Base-by-base conservation (phyloP, 1,284 basidiomycete genomes). In the Tilletia caries region DNA sequence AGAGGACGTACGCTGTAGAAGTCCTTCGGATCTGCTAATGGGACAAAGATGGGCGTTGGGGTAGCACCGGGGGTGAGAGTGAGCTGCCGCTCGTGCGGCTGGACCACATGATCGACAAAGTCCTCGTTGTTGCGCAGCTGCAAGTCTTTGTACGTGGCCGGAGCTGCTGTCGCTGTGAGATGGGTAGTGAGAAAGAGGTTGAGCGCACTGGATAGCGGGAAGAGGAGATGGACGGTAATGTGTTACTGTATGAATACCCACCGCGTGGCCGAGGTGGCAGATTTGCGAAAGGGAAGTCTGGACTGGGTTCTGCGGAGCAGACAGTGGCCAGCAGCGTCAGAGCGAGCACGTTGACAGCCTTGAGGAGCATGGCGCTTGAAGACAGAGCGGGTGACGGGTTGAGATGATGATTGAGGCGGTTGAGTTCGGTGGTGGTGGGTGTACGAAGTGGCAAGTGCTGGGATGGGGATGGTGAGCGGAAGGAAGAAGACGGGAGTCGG, bases 31-130 rank as follows among this genome's bases (percentile, higher is more conserved):
- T 62, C 58, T 33, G 58, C 58, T 10, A 34, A 23, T 4, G 58
- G 58, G 32, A 62, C 33, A 32, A 33, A 62, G 58, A 62, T 62
- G 5, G 58, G 58, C 15, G 58, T 62, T 20, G 58, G 58, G 6
- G 27, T 8, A 37, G 58, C 58, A 12, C 58, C 58, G 58, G 58
- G 25, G 2, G 58, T 62, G 32, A 62, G 58, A 15, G 58, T 62
- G 29, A 62, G 29, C 58, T 62, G 58, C 33, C 58, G 58, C 33
- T 33, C 58, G 18, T 62, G 8, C 15, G 33, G 18, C 32, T 29
- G 25, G 23, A 33, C 33, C 27, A 20, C 33, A n/a, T 20, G 18
- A 33, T 37, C 58, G 27, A 3, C 29, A 13, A 62, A 33, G 33
- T 33, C 33, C 18, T 20, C 27, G 27, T 62, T 32, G 20, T 37